Evolutionary conservation across 495 filamentous ascomycete genomes (phyloP).

Genomic region (Penicillium argentinense): DNA sequence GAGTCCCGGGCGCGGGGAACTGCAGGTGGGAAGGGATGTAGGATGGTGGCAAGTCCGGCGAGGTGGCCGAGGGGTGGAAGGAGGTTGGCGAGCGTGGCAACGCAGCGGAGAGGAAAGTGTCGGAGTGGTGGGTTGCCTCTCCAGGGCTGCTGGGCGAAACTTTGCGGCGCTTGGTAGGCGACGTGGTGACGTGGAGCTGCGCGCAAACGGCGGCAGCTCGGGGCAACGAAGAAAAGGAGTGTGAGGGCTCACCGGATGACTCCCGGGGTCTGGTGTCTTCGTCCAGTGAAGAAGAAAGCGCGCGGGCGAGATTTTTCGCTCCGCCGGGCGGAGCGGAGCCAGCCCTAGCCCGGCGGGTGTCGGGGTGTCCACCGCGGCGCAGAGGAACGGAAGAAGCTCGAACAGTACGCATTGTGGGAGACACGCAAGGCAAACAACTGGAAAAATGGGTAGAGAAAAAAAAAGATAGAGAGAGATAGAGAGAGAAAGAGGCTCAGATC

Average conservation of each 20-base stretch:
- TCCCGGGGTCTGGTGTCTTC: constrained; percentile 5
- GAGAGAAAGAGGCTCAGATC: no score
- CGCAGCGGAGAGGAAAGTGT: constrained; percentile 35
- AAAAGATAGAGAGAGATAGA: no score
- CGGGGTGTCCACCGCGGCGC: no score
- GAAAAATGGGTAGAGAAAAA: no score
- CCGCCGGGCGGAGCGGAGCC: no score
- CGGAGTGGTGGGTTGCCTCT: constrained; percentile 41
- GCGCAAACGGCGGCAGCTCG: constrained; percentile 50
- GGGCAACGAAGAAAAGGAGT: constrained; percentile 23
- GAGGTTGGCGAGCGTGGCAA: constrained; percentile 15
- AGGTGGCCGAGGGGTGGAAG: constrained; percentile 33
- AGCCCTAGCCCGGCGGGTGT: no score
- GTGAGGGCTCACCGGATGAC: constrained; percentile 5
- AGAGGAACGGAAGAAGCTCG: no score
- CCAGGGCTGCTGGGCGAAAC: constrained; percentile 54
- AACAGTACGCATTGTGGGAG: no score
- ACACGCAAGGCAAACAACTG: no score
- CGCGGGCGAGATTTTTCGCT: no score
- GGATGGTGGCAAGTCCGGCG: constrained; percentile 42
- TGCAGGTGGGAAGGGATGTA: constrained; percentile 63
- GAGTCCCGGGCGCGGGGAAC: constrained; percentile 52
- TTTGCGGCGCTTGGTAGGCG: constrained; percentile 89
- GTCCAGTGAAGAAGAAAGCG: constrained; percentile 10
- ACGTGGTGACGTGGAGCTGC: constrained; percentile 85